Base-by-base conservation (phyloP, 768 basidiomycete species). In the Lentinula sp. region DNA sequence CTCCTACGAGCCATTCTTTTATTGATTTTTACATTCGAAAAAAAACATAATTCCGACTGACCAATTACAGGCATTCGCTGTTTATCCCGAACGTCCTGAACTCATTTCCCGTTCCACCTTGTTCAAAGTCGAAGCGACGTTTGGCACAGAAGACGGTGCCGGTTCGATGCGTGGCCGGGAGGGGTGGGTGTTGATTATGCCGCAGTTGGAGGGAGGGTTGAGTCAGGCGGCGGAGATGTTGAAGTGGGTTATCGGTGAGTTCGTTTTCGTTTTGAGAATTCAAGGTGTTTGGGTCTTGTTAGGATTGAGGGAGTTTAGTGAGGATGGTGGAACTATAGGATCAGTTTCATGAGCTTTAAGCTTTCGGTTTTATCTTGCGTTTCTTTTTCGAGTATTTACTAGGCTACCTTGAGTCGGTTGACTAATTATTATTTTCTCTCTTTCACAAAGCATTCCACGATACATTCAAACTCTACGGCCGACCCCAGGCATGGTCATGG, bases 11-110 rank as follows among this genome's bases (percentile, higher is more conserved):
- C 35, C 13, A 52, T 6, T 4, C 32, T 4, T 50, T 32, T 4
- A 50, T 32, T 32, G 18, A 50, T 37, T 39, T 39, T 28, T 32
- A 53, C 35, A 28, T 16, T 53, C 7, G n/a, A 28, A 28, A 28
- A 28, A 28, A 3, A 2, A 28, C 28, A 28, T 28, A n/a, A n/a
- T n/a, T n/a, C n/a, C 28, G 4, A 28, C n/a, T 16, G 7, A 10
- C 3, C 37, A 8, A 9, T 50, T 32, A 39, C 93, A 97, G 74
- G 92, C 89, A 16, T 97, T 95, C 69, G 92, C 93, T 2, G 93
- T 99, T 8, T 99, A 95, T 71, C 96, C 96, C 1, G 96, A 98
- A 70, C 84, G 93, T n/a, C 91, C 93, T 9, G 92, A 94, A 66
- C 76, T 97, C 65, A 95, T 98, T 73, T 88, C 81, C 64, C 79